Conservation (phyloP, 495 filamentous ascomycete species). For the Chaetomidium leptoderma region DNA sequence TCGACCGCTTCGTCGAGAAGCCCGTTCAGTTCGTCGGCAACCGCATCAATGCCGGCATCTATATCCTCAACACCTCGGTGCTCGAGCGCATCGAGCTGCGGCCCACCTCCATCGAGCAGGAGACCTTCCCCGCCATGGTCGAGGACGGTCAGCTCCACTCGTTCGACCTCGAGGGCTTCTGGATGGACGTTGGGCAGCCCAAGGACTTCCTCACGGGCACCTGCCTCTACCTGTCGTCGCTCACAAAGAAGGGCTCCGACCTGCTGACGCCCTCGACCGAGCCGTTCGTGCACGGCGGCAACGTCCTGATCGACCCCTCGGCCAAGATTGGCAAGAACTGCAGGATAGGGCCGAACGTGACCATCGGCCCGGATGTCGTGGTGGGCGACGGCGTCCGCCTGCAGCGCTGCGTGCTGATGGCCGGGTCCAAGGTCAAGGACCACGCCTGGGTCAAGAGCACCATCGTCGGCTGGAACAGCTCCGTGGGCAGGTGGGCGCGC, state of each 20-base stretch:
- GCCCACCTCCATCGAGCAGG: conserved; percentile 98
- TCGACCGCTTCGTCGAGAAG: conserved; percentile 99
- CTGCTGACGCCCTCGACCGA: conserved; percentile 69
- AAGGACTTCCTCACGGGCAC: conserved; percentile 98
- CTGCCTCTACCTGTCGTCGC: conserved; percentile 90
- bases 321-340: conserved; percentile 98
- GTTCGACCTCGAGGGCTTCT: conserved; percentile 97
- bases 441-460: conserved; percentile 99
- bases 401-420: conserved; percentile 88
- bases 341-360: conserved; percentile 96
- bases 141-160: conserved; percentile 91
- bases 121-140: conserved; percentile 95
- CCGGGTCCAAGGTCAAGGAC: conserved; percentile 92
- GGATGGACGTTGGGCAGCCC: conserved; percentile 99
- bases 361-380: conserved; percentile 91
- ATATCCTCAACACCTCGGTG: conserved; percentile 94
- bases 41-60: conserved; percentile 98
- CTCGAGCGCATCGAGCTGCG: conserved; percentile 90
- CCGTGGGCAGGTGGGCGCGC: conserved; percentile 90
- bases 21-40: conserved; percentile 99
- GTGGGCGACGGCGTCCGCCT: conserved; percentile 92
- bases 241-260: conserved; percentile 89
- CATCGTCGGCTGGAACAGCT: conserved; percentile 99
- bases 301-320: conserved; percentile 91
- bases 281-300: conserved; percentile 87